phyloP scores from a whole-genome alignment of 108 stramenopile genomes.

The Skeletonema menzelii region DNA sequence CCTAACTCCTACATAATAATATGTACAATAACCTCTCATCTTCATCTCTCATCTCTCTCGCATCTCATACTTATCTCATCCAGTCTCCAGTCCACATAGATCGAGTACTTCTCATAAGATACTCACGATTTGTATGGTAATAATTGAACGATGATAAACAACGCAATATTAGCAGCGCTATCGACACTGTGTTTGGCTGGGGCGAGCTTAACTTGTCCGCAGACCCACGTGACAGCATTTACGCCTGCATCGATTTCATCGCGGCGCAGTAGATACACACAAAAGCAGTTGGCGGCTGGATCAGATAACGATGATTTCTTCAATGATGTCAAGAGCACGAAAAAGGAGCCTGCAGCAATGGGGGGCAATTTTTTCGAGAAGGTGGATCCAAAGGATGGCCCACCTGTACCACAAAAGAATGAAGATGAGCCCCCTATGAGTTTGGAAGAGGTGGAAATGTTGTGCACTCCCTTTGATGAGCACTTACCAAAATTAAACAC shows the following conservation, averaged over 20 bases:
- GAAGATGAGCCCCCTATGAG: slow-evolving; percentile 24
- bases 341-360: slow-evolving; percentile 6
- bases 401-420: not conserved
- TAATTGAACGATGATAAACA: no score
- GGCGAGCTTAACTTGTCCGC: not conserved
- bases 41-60: no score
- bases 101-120: no score
- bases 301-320: slow-evolving; percentile 34
- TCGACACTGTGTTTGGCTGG: not conserved
- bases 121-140: no score
- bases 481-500: slow-evolving; percentile 73
- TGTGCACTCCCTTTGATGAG: slow-evolving; percentile 68
- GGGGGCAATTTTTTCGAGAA: slow-evolving; percentile 31
- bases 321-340: slow-evolving; percentile 17
- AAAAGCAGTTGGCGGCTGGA: not conserved
- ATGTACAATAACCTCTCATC: no score
- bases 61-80: no score
- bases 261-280: not conserved
- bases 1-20: no score
- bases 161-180: not conserved
- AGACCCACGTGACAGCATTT: not conserved
- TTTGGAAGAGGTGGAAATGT: slow-evolving; percentile 42
- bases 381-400: not conserved
- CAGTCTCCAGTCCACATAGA: no score
- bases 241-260: not conserved